These are phyloP conservation scores for Talaromyces marneffei DNA, from an alignment of 2,329 filamentous ascomycete species.

Conservation along the genomic window DNA sequence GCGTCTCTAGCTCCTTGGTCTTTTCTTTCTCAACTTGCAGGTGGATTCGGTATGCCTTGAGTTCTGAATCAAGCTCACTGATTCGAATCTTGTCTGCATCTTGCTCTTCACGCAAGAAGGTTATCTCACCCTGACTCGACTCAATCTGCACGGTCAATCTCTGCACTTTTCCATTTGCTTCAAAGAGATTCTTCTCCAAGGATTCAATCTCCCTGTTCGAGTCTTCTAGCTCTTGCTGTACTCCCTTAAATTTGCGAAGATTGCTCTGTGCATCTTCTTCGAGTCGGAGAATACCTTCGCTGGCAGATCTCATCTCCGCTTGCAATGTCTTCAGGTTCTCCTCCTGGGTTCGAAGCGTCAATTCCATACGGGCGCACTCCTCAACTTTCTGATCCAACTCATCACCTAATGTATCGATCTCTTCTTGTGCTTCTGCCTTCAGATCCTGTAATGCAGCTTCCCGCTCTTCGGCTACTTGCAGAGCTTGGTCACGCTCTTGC, in stretches of 20 bases:
- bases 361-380: constrained; percentile 63
- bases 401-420: constrained; percentile 52
- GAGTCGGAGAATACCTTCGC: constrained; percentile 74
- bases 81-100: constrained; percentile 98
- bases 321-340: constrained; percentile 92
- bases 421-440: constrained; percentile 54
- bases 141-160: constrained; percentile 86
- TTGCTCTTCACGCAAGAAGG: constrained; percentile 93
- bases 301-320: constrained; percentile 87
- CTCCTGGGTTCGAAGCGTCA: constrained; percentile 66
- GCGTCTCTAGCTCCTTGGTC: constrained; percentile 63
- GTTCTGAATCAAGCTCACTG: constrained; percentile 77
- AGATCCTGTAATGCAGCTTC: constrained; percentile 48
- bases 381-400: constrained; percentile 67
- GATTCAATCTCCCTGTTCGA: constrained; percentile 82
- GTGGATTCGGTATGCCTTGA: constrained; percentile 71
- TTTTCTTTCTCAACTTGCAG: constrained; percentile 82
- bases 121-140: constrained; percentile 85
- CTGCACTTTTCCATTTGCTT: constrained; percentile 81
- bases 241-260: constrained; percentile 68
- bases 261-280: constrained; percentile 86
- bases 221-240: constrained; percentile 76
- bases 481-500: constrained; percentile 77
- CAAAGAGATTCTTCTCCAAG: constrained; percentile 74
- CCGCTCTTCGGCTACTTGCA: constrained; percentile 64